Evolutionary conservation across 352 stramenopile species (phyloP).

Genomic region (Phytophthora kernoviae): DNA sequence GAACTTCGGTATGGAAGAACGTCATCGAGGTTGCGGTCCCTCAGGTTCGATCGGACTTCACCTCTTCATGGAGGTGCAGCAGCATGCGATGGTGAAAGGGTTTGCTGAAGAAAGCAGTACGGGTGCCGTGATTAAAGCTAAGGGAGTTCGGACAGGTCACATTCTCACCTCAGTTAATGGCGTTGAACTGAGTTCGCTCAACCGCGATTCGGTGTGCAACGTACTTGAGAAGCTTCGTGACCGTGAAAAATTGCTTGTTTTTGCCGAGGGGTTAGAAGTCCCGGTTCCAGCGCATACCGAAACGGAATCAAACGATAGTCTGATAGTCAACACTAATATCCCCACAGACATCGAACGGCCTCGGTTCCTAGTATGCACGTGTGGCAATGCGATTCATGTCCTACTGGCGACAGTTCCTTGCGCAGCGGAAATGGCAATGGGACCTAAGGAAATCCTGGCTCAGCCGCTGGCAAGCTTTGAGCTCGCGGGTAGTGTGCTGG

Average conservation of each 20-base stretch:
- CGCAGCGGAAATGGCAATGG: constrained; percentile 63
- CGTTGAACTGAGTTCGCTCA: constrained; percentile 47
- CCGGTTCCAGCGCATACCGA: constrained; percentile 5
- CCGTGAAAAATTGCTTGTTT: constrained; percentile 55
- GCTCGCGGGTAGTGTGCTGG: constrained; percentile 42
- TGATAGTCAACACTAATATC: constrained; percentile 17
- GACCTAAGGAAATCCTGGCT: constrained; percentile 46
- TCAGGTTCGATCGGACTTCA: constrained; percentile 63
- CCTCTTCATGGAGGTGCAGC: constrained; percentile 57
- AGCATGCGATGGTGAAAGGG: constrained; percentile 59
- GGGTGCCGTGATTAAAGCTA: constrained; percentile 30
- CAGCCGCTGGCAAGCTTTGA: constrained; percentile 62
- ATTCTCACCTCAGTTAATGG: constrained; percentile 61
- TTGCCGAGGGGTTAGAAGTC: constrained; percentile 45
- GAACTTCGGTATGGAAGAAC: constrained; percentile 31
- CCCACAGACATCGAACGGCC: constrained; percentile 41
- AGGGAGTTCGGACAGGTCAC: constrained; percentile 45
- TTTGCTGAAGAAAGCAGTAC: constrained; percentile 59
- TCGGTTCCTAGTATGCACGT: constrained; percentile 65
- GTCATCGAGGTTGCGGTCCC: constrained; percentile 42
- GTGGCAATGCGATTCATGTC: constrained; percentile 60
- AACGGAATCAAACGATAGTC: constrained; percentile 10
- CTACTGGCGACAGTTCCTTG: constrained; percentile 51
- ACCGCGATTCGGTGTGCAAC: constrained; percentile 41
- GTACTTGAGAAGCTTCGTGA: constrained; percentile 62